A percentile compares a stretch with the other conserved stretches of the same genome.
Evolutionary conservation across 163 green algal species (phyloP).

Genomic region (Scenedesmus sp.): DNA sequence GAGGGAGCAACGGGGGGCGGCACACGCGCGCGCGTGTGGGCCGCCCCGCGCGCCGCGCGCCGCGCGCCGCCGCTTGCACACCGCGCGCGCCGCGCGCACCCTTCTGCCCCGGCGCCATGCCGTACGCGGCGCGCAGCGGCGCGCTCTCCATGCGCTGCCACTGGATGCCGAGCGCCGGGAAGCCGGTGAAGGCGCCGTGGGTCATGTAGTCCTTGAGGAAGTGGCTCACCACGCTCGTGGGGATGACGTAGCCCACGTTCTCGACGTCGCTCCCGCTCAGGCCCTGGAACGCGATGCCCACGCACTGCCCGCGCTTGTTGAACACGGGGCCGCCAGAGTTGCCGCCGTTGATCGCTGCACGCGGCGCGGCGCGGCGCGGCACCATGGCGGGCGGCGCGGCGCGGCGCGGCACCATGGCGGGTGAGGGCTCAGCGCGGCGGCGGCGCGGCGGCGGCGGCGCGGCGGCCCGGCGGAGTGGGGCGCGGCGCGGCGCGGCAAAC

Average conservation of each 20-base stretch:
- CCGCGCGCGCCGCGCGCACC: neutral
- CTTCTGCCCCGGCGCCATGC: slow-evolving; percentile 53
- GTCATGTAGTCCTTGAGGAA: slow-evolving; percentile 88
- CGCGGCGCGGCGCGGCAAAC: slow-evolving; percentile 12
- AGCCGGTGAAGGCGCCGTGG: slow-evolving; percentile 83
- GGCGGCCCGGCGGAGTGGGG: neutral
- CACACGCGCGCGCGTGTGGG: neutral
- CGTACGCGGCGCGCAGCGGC: slow-evolving; percentile 65
- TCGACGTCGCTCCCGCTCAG: slow-evolving; percentile 76
- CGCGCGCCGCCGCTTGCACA: no score
- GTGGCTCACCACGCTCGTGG: slow-evolving; percentile 87
- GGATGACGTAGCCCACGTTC: slow-evolving; percentile 91
- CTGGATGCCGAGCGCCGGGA: slow-evolving; percentile 88
- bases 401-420: no score
- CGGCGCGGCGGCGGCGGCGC: neutral
- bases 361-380: slow-evolving; percentile 49
- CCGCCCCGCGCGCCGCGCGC: no score
- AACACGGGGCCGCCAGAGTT: slow-evolving; percentile 93
- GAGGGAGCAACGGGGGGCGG: neutral
- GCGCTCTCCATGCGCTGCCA: slow-evolving; percentile 91
- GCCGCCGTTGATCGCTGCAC: slow-evolving; percentile 87
- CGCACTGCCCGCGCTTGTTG: slow-evolving; percentile 82
- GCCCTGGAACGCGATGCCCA: slow-evolving; percentile 96
- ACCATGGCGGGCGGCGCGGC: no score
- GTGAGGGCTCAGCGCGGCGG: no score